These are phyloP conservation scores for Verticillium nubilum DNA, from an alignment of 2,329 filamentous ascomycete genomes.

Conservation along the genomic window DNA sequence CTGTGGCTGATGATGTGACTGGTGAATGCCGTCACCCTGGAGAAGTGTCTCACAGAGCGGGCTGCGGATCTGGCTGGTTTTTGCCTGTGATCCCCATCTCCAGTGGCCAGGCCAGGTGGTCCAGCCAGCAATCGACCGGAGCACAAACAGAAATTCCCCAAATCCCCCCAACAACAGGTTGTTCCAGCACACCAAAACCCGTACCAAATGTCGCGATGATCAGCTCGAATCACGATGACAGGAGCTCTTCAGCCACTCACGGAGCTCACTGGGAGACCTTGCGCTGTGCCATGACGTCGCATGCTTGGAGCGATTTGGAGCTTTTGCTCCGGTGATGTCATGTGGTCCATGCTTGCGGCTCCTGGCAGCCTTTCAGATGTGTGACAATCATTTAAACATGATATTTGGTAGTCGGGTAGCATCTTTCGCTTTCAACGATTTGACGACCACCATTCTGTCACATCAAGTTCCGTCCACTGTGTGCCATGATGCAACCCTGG, in stretches of 20 bases:
- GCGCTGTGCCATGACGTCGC: slow-evolving; percentile 9
- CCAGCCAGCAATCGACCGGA: background rate
- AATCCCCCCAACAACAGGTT: background rate
- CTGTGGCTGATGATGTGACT: background rate
- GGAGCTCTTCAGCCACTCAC: slow-evolving; percentile 8
- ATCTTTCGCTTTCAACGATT: background rate
- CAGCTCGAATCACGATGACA: slow-evolving; percentile 10
- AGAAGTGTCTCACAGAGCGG: background rate
- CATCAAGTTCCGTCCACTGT: too few species aligned
- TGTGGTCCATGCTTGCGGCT: slow-evolving; percentile 1
- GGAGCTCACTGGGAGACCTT: slow-evolving; percentile 11
- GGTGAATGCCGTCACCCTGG: background rate
- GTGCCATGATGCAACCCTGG: background rate
- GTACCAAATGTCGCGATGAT: slow-evolving; percentile 10
- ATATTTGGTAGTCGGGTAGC: too few species aligned
- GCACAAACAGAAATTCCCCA: background rate
- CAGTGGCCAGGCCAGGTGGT: background rate
- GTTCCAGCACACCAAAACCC: background rate
- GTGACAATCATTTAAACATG: too few species aligned
- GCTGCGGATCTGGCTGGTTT: background rate
- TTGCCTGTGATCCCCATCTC: background rate
- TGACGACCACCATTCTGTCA: background rate
- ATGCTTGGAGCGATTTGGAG: slow-evolving; percentile 2
- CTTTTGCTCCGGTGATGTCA: slow-evolving; percentile 16
- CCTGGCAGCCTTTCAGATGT: too few species aligned